Evolutionary conservation across 108 stramenopile species (phyloP).

Genomic region (Epithemia pelagica): DNA sequence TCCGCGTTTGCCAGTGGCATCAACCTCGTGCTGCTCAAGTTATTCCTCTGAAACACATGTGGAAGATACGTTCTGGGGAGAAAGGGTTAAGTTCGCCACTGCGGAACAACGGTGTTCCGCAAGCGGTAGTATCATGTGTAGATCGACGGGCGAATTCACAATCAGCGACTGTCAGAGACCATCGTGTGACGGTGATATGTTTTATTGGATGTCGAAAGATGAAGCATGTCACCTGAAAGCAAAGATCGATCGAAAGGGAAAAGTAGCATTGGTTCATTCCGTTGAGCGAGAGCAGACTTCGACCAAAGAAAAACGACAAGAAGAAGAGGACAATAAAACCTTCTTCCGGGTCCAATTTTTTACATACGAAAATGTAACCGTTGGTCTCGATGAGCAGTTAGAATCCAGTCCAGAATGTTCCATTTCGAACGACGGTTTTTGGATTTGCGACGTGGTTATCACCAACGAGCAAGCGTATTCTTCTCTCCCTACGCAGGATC

Average conservation of each 20-base stretch:
- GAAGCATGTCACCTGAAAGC: conserved; percentile 32
- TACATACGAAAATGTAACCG: neutral
- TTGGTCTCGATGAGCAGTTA: neutral
- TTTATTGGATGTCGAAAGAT: conserved; percentile 34
- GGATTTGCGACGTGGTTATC: conserved; percentile 14
- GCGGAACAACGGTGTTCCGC: conserved; percentile 31
- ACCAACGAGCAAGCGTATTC: conserved; percentile 5
- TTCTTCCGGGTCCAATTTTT: conserved; percentile 31
- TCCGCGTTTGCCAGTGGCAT: conserved; percentile 13
- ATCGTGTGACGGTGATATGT: neutral
- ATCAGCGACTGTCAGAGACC: neutral
- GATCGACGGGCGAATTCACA: neutral
- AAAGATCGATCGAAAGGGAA: conserved; percentile 46
- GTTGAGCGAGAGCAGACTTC: neutral
- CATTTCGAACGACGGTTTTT: conserved; percentile 13
- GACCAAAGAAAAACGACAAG: neutral
- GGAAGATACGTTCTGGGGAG: conserved; percentile 18
- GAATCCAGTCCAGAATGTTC: neutral
- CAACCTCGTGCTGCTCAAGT: conserved; percentile 15
- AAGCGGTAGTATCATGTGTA: neutral
- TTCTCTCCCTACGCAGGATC: neutral
- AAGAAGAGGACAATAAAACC: conserved; percentile 18
- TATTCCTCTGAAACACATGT: conserved; percentile 8
- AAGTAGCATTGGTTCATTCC: conserved; percentile 49
- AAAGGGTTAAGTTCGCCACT: conserved; percentile 34